phyloP scores from a whole-genome alignment of 2,329 filamentous ascomycete genomes.

The Teratosphaeria zuluensis region DNA sequence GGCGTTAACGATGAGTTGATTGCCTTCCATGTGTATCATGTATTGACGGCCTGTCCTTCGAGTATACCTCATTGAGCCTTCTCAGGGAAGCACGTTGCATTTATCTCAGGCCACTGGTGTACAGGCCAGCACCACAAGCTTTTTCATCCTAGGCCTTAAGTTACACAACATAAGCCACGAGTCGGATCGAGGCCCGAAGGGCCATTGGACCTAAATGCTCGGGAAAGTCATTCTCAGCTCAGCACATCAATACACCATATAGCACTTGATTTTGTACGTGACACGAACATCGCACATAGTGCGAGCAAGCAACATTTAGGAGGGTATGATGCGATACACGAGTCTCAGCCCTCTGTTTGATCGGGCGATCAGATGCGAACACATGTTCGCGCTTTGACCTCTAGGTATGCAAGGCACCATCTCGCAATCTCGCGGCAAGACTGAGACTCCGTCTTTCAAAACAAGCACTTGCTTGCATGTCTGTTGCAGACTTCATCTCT shows the following conservation, averaged over 20 bases:
- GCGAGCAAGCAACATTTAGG: no score
- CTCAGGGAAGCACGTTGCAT: no score
- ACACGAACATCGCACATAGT: not conserved
- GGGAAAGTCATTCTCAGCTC: not conserved
- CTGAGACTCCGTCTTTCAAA: not conserved
- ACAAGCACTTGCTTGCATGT: not conserved
- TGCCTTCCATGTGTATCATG: not conserved
- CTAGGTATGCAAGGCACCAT: not conserved
- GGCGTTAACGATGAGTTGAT: not conserved
- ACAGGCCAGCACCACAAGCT: no score
- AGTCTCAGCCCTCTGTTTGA: not conserved
- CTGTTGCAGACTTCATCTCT: not conserved
- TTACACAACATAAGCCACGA: not conserved
- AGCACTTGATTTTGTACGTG: no score
- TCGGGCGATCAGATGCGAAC: not conserved
- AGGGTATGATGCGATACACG: no score
- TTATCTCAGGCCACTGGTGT: no score
- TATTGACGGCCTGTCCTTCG: not conserved
- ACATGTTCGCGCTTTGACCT: not conserved
- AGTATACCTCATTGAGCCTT: not conserved
- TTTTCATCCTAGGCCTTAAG: not conserved
- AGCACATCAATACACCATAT: no score
- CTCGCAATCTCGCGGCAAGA: not conserved
- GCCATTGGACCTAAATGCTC: no score
- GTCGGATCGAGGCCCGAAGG: not conserved